A percentile compares a stretch with the other conserved stretches of the same genome.
These are phyloP conservation scores for Vinca major DNA, from an alignment of 305 asterid genomes.

Conservation along the genomic window DNA sequence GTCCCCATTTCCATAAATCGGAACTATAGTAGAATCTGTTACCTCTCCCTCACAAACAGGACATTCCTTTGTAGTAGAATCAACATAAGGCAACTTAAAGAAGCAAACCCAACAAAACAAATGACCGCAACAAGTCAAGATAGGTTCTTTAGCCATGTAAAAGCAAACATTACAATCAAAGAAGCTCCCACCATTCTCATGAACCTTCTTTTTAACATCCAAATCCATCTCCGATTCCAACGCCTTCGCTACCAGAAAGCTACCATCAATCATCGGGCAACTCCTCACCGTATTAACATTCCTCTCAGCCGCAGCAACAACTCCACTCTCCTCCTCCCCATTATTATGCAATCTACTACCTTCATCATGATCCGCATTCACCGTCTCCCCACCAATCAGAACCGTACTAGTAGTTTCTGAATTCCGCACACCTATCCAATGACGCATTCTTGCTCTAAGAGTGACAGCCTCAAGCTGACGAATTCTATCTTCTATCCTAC, in stretches of 20 bases:
- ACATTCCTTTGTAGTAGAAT: slow-evolving; percentile 68
- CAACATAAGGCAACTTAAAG: slow-evolving; percentile 55
- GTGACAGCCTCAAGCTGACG: slow-evolving; percentile 71
- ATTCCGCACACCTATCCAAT: slow-evolving; percentile 41
- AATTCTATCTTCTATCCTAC: slow-evolving; percentile 52
- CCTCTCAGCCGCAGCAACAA: slow-evolving; percentile 18
- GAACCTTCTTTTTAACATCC: slow-evolving; percentile 32
- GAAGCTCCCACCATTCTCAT: slow-evolving; percentile 51
- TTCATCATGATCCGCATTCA: slow-evolving; percentile 16
- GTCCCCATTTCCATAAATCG: slow-evolving; percentile 75
- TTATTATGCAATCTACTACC: slow-evolving; percentile 12
- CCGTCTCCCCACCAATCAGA: slow-evolving; percentile 20
- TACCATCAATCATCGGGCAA: slow-evolving; percentile 49
- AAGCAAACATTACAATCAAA: slow-evolving; percentile 73
- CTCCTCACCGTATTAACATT: slow-evolving; percentile 37
- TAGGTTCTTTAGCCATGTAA: slow-evolving; percentile 59
- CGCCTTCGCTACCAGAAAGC: slow-evolving; percentile 68
- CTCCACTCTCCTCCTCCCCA: slow-evolving; percentile 17
- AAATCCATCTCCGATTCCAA: slow-evolving; percentile 35
- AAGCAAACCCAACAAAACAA: slow-evolving; percentile 92
- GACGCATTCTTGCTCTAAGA: slow-evolving; percentile 60
- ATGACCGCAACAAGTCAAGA: slow-evolving; percentile 84
- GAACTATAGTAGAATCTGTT: slow-evolving; percentile 45
- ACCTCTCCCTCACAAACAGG: slow-evolving; percentile 92
- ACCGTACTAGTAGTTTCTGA: slow-evolving; percentile 19